A percentile compares a stretch with the other conserved stretches of the same genome.
Evolutionary conservation across 768 basidiomycete genomes (phyloP).

Genomic region (Gelatoporia subvermispora): DNA sequence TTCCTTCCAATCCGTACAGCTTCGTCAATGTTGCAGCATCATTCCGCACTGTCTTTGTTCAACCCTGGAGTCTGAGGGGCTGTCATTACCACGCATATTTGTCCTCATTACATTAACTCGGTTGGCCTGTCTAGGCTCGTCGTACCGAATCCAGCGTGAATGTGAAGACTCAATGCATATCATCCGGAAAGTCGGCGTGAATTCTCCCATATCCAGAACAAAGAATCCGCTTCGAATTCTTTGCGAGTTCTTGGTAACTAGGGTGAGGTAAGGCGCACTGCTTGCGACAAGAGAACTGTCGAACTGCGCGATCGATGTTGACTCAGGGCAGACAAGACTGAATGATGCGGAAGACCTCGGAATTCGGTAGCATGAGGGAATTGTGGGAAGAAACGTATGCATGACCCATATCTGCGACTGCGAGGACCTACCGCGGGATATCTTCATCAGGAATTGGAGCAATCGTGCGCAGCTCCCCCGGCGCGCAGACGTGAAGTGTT

Average conservation of each 20-base stretch:
- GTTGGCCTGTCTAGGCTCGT: background rate
- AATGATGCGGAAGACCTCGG: slow-evolving; percentile 8
- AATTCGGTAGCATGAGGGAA: slow-evolving; percentile 5
- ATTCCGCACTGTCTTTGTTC: slow-evolving; percentile 36
- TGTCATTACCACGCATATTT: slow-evolving; percentile 17
- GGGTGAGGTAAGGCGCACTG: slow-evolving; percentile 13
- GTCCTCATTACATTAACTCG: slow-evolving; percentile 19
- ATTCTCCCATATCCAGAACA: slow-evolving; percentile 5
- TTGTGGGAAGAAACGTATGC: no score
- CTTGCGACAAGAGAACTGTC: slow-evolving; percentile 4
- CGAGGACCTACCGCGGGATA: no score
- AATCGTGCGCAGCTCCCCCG: no score
- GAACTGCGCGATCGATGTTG: slow-evolving; percentile 4
- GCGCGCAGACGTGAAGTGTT: no score
- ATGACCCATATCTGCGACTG: no score
- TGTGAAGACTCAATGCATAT: no score
- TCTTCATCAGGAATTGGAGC: no score
- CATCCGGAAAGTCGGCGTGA: no score
- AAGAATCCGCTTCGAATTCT: slow-evolving; percentile 6
- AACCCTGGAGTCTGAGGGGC: slow-evolving; percentile 27
- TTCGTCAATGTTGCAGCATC: slow-evolving; percentile 43
- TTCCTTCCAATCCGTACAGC: slow-evolving; percentile 18
- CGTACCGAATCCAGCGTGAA: background rate
- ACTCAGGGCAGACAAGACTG: slow-evolving; percentile 8
- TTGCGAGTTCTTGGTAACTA: slow-evolving; percentile 17